A percentile compares a stretch with the other conserved stretches of the same genome.
Evolutionary conservation across 2,329 filamentous ascomycete genomes (phyloP).

Genomic region (Alternaria sp.): DNA sequence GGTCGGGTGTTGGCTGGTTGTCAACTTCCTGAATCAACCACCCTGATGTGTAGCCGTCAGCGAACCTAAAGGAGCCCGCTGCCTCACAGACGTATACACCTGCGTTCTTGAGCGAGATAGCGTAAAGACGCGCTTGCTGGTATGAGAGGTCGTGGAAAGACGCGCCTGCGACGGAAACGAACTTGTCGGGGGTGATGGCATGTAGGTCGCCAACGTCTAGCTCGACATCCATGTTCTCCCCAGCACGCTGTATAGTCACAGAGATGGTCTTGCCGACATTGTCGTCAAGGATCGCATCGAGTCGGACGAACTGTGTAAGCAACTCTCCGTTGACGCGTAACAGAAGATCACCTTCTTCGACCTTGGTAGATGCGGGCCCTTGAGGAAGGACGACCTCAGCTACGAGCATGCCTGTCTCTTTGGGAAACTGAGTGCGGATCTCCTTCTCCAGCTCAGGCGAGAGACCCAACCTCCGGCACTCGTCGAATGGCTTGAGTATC

Average conservation of each 20-base stretch:
- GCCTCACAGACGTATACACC: constrained; percentile 96
- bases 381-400: constrained; percentile 93
- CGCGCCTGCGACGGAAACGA: constrained; percentile 90
- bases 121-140: constrained; percentile 94
- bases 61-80: constrained; percentile 88
- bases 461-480: constrained; percentile 87
- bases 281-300: constrained; percentile 91
- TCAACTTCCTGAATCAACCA: constrained; percentile 95
- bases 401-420: constrained; percentile 95
- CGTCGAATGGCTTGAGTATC: constrained; percentile 95
- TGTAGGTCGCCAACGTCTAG: constrained; percentile 89
- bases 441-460: constrained; percentile 85
- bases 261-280: constrained; percentile 80
- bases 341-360: constrained; percentile 93
- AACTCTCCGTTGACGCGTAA: constrained; percentile 93
- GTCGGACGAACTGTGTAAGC: constrained; percentile 87
- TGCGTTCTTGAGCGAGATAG: constrained; percentile 75
- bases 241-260: constrained; percentile 85
- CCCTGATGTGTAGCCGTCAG: constrained; percentile 85
- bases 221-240: constrained; percentile 83
- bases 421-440: constrained; percentile 81
- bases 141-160: constrained; percentile 98
- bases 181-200: constrained; percentile 92
- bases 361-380: constrained; percentile 83
- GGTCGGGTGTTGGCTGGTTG: constrained; percentile 86